These are phyloP conservation scores for Aspergillus asperescens DNA, from an alignment of 495 filamentous ascomycete species.

Conservation along the genomic window DNA sequence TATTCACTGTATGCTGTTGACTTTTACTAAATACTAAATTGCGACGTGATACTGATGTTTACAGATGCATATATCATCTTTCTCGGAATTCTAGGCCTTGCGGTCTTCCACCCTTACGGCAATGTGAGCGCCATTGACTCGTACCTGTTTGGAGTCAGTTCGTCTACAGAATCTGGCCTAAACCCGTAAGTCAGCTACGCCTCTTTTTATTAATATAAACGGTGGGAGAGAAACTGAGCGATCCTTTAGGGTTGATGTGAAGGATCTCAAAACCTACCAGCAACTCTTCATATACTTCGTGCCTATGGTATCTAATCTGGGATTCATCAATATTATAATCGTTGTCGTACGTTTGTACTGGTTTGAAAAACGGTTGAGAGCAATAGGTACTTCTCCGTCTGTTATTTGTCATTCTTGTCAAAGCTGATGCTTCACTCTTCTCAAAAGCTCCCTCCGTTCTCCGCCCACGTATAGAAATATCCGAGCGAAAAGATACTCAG, in stretches of 20 bases:
- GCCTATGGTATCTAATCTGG: slow-evolving; percentile 29
- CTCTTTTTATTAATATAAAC: not conserved
- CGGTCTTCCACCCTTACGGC: slow-evolving; percentile 37
- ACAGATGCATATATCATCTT: slow-evolving; percentile 37
- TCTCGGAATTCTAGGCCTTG: slow-evolving; percentile 29
- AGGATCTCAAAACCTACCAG: slow-evolving; percentile 35
- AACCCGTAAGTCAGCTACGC: slow-evolving; percentile 30
- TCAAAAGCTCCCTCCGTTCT: slow-evolving; percentile 11
- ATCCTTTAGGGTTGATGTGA: slow-evolving; percentile 30
- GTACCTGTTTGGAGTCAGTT: slow-evolving; percentile 42
- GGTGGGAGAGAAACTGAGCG: not conserved
- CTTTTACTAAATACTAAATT: not conserved
- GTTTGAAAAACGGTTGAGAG: slow-evolving; percentile 31
- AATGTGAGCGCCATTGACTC: slow-evolving; percentile 38
- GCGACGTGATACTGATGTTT: not conserved
- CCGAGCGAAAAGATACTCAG: not conserved
- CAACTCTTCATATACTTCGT: slow-evolving; percentile 35
- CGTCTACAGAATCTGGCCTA: slow-evolving; percentile 39
- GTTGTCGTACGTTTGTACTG: slow-evolving; percentile 31
- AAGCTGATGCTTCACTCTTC: not conserved
- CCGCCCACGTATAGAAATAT: not conserved
- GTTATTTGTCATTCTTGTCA: not conserved
- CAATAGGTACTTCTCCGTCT: not conserved
- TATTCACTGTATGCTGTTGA: slow-evolving; percentile 43
- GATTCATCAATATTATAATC: slow-evolving; percentile 35